phyloP scores from a whole-genome alignment of 768 basidiomycete genomes.

The Podaxis pistillaris region DNA sequence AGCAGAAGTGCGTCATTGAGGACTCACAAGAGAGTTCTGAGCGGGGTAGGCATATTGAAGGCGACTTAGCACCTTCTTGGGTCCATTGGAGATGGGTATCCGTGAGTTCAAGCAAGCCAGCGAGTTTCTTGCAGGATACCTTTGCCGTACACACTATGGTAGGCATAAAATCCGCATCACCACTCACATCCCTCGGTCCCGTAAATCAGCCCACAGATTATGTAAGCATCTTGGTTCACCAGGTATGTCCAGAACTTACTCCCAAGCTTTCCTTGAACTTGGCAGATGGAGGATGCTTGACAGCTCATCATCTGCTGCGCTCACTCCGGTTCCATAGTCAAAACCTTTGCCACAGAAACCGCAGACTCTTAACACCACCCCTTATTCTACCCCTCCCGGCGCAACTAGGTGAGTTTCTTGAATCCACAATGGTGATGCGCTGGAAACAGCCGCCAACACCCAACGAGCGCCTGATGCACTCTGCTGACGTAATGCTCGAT shows the following conservation, averaged over 20 bases:
- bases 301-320: too few species aligned
- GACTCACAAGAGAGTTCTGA: conserved; percentile 61
- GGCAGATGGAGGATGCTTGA: too few species aligned
- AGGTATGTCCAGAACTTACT: too few species aligned
- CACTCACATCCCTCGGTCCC: conserved; percentile 1
- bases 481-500: conserved; percentile 6
- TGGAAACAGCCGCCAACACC: too few species aligned
- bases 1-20: conserved; percentile 15
- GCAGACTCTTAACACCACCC: too few species aligned
- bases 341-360: too few species aligned
- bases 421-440: too few species aligned
- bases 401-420: too few species aligned
- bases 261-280: too few species aligned
- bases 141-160: conserved; percentile 67
- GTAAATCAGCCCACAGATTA: conserved; percentile 21
- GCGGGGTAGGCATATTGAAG: conserved; percentile 62
- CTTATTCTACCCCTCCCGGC: too few species aligned
- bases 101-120: conserved; percentile 75
- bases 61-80: conserved; percentile 63
- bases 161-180: conserved; percentile 46
- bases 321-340: too few species aligned
- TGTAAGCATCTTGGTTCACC: conserved; percentile 20
- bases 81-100: conserved; percentile 77
- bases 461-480: not conserved
- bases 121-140: conserved; percentile 82